Evolutionary conservation across 768 basidiomycete genomes (phyloP).

Genomic region (Favolaschia claudopus): DNA sequence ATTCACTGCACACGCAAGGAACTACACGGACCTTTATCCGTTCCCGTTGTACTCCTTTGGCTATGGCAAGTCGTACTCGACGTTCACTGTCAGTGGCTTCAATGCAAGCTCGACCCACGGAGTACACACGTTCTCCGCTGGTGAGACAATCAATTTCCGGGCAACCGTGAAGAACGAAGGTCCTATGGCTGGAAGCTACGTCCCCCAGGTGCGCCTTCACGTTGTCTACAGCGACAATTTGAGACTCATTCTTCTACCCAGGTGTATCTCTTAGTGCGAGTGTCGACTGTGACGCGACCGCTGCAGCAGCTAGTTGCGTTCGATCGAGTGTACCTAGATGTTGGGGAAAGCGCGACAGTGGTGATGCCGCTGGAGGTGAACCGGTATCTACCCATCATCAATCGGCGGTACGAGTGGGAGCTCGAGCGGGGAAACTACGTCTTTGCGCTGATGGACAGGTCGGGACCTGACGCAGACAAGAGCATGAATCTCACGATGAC

Average conservation of each 20-base stretch:
- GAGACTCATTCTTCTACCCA: too few relatives aligned
- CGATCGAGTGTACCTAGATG: constrained; percentile 30
- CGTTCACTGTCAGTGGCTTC: constrained; percentile 27
- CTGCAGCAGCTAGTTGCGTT: constrained; percentile 34
- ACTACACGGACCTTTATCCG: constrained; percentile 23
- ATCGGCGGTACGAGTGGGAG: constrained; percentile 32
- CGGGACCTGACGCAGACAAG: constrained; percentile 26
- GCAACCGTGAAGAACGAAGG: constrained; percentile 32
- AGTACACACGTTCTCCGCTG: constrained; percentile 28
- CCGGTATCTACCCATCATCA: constrained; percentile 31
- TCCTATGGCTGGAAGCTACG: constrained; percentile 30
- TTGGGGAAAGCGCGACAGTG: constrained; percentile 26
- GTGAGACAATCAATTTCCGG: constrained; percentile 32
- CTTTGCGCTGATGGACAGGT: constrained; percentile 32
- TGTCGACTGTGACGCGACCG: constrained; percentile 28
- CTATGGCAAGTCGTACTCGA: constrained; percentile 33
- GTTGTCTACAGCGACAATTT: not conserved
- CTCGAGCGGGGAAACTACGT: constrained; percentile 32
- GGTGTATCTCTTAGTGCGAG: constrained; percentile 24
- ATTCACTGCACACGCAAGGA: constrained; percentile 29
- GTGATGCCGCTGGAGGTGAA: constrained; percentile 33
- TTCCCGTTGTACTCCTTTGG: constrained; percentile 31
- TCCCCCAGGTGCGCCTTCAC: constrained; percentile 29
- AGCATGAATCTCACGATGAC: constrained; percentile 30
- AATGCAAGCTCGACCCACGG: constrained; percentile 25